Percentiles rank a stretch among this genome's conserved stretches.
phyloP scores from a whole-genome alignment of 129 eudicot genomes.

The Escallonia herrerae region DNA sequence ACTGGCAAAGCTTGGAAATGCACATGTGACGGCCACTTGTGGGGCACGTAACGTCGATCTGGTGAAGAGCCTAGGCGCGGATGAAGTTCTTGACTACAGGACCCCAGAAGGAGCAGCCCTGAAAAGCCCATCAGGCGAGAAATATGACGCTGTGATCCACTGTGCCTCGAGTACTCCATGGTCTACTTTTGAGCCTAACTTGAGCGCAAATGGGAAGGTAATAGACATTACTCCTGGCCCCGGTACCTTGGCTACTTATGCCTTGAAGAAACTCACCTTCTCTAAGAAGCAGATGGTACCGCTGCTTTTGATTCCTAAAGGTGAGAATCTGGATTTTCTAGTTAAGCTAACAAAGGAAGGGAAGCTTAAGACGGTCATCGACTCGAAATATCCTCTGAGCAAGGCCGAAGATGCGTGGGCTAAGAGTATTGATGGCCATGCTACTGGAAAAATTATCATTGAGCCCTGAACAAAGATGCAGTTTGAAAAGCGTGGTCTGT shows the following conservation, averaged over 20 bases:
- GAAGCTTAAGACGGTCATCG: conserved; percentile 55
- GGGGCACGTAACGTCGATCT: conserved; percentile 78
- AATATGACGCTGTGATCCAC: conserved; percentile 63
- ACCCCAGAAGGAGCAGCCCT: conserved; percentile 73
- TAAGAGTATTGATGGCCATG: conserved; percentile 79
- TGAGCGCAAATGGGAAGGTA: conserved; percentile 56
- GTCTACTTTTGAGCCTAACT: conserved; percentile 67
- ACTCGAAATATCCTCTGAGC: conserved; percentile 52
- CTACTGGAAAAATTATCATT: conserved; percentile 69
- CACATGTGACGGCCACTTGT: conserved; percentile 85
- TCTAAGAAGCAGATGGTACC: conserved; percentile 75
- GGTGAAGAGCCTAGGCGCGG: conserved; percentile 71
- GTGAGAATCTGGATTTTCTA: conserved; percentile 44
- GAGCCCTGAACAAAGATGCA: conserved; percentile 29
- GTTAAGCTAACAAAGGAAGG: conserved; percentile 65
- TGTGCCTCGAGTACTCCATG: conserved; percentile 58
- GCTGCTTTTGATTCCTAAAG: conserved; percentile 41
- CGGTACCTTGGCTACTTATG: conserved; percentile 49
- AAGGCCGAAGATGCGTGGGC: conserved; percentile 80
- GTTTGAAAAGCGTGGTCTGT: too few species aligned
- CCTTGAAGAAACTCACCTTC: conserved; percentile 54
- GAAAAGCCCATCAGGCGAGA: conserved; percentile 68
- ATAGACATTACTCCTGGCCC: conserved; percentile 56
- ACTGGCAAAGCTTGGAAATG: conserved; percentile 68
- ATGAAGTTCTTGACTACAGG: conserved; percentile 83